phyloP scores from a whole-genome alignment of 2,329 filamentous ascomycete genomes.

The Ascochyta pisi region DNA sequence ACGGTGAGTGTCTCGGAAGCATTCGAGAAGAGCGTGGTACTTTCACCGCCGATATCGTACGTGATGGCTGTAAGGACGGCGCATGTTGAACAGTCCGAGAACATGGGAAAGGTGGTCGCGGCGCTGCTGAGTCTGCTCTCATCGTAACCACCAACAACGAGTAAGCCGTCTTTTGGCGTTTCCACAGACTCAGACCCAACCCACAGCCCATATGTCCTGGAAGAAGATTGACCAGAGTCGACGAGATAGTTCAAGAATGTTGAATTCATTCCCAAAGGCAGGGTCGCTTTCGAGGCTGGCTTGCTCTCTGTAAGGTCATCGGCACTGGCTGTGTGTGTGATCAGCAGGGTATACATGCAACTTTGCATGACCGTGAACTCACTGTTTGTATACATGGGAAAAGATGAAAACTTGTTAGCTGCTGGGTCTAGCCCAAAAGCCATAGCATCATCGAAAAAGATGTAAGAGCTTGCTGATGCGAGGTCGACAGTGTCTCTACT shows the following conservation, averaged over 20 bases:
- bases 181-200: slow-evolving; percentile 26
- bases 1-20: slow-evolving; percentile 22
- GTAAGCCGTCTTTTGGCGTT: slow-evolving; percentile 25
- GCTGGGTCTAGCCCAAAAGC: slow-evolving; percentile 23
- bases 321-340: too few species aligned
- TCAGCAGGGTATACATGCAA: too few species aligned
- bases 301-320: neutral
- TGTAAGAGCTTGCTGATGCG: slow-evolving; percentile 19
- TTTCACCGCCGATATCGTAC: slow-evolving; percentile 22
- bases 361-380: slow-evolving; percentile 4
- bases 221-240: slow-evolving; percentile 27
- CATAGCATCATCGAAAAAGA: slow-evolving; percentile 24
- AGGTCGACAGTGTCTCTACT: slow-evolving; percentile 23
- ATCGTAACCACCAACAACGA: slow-evolving; percentile 25
- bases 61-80: slow-evolving; percentile 28
- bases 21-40: slow-evolving; percentile 21
- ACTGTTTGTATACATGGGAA: slow-evolving; percentile 25
- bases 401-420: slow-evolving; percentile 21
- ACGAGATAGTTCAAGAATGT: slow-evolving; percentile 25
- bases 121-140: slow-evolving; percentile 22
- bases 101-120: slow-evolving; percentile 27
- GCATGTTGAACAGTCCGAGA: slow-evolving; percentile 28
- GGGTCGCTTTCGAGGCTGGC: slow-evolving; percentile 15
- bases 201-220: slow-evolving; percentile 26
- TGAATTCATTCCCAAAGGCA: slow-evolving; percentile 23